Evolutionary conservation across 2,329 filamentous ascomycete genomes (phyloP).

Genomic region (Fusarium sublunatum): DNA sequence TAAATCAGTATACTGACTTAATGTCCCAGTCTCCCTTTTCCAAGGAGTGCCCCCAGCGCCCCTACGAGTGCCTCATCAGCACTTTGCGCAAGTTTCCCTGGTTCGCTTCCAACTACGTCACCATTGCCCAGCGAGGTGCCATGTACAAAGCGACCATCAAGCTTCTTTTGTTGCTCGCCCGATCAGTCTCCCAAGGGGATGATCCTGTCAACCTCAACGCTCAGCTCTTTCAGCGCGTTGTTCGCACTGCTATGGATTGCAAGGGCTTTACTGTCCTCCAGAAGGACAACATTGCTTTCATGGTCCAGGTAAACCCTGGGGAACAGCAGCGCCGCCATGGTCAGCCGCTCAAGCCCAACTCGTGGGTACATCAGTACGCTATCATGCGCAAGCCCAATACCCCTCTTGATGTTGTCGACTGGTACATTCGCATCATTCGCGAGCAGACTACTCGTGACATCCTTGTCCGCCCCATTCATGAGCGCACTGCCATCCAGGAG

Average conservation of each 20-base stretch:
- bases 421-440: slow-evolving; percentile 67
- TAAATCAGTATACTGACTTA: slow-evolving; percentile 5
- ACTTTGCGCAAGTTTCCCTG: slow-evolving; percentile 72
- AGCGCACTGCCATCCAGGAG: slow-evolving; percentile 55
- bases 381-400: slow-evolving; percentile 61
- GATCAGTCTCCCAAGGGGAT: slow-evolving; percentile 54
- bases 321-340: slow-evolving; percentile 55
- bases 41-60: slow-evolving; percentile 70
- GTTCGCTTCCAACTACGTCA: slow-evolving; percentile 67
- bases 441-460: slow-evolving; percentile 61
- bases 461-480: slow-evolving; percentile 53
- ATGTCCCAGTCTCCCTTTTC: slow-evolving; percentile 66
- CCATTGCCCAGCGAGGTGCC: slow-evolving; percentile 64
- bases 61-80: slow-evolving; percentile 74
- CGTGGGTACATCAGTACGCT: slow-evolving; percentile 65
- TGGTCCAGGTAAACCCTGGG: slow-evolving; percentile 52
- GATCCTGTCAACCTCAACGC: slow-evolving; percentile 60
- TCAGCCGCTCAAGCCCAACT: slow-evolving; percentile 59
- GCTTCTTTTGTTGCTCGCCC: slow-evolving; percentile 60
- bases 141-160: slow-evolving; percentile 63
- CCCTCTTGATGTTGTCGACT: slow-evolving; percentile 67
- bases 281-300: slow-evolving; percentile 67
- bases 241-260: slow-evolving; percentile 65
- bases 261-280: slow-evolving; percentile 70
- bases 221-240: slow-evolving; percentile 65